Base-by-base conservation (phyloP, 441 rosid genomes). In the Geranium incanum region DNA sequence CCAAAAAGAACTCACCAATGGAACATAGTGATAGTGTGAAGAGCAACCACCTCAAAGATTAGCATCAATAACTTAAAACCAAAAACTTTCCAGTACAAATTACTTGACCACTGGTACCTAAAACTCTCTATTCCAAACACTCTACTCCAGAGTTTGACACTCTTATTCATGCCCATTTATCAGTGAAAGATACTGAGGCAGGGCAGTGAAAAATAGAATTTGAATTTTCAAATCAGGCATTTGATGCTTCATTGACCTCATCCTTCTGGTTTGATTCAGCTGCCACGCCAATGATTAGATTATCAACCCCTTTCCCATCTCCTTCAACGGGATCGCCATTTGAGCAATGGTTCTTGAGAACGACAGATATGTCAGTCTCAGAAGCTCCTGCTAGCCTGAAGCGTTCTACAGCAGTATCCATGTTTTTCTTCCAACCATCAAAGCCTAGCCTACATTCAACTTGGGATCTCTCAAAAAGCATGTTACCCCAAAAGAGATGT, bases 401-500 rank as follows among this genome's bases (percentile, higher is more conserved):
- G 66, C 97, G 91, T 72, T 88, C 91, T 60, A 88, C 89, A 0
- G 99, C 97, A 21, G 87, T 78, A 69, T 89, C 97, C 1, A 94
- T 87, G 72, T 89, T 86, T 60, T 84, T 83, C 78, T 90, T 84
- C 97, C 97, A 94, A 62, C 92, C 89, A 63, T 68, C 80, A 71
- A 82, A 70, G 45, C 90, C 88, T 57, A 94, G 72, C 78, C 90
- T 94, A 88, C 94, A 85, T 81, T 89, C 99, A 16, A 92, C 92
- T 81, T 94, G 99, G 23, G 99, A 94, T 76, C 97, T 86, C 79
- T 94, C 99, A 66, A 91, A 92, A 33, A 91, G 84, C 95, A 94
- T 85, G 77, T 94, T 94, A 11, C 97, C 99, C 99, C 99, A 94
- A 76, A 94, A 91, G 19, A 94, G 87, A 83, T 94, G 99, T 75